These are phyloP conservation scores for Fonsecaea pedrosoi DNA, from an alignment of 2,329 filamentous ascomycete species.

Conservation along the genomic window DNA sequence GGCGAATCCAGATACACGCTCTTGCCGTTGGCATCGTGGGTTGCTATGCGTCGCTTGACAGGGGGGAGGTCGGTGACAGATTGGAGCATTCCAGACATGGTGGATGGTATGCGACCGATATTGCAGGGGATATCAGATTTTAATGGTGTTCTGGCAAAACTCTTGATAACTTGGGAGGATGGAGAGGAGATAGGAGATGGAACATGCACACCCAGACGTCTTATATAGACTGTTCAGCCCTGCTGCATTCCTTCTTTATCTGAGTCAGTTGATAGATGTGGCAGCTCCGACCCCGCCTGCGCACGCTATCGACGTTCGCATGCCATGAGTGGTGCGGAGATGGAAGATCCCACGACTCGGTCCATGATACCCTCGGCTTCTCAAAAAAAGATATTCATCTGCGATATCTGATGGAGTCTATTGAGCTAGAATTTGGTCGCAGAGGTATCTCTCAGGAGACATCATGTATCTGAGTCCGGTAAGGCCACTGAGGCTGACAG, in stretches of 20 bases:
- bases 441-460: not conserved
- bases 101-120: not conserved
- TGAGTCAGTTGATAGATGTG: slow-evolving; percentile 4
- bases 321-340: slow-evolving; percentile 1
- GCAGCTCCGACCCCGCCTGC: not conserved
- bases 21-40: slow-evolving; percentile 32
- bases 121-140: not conserved
- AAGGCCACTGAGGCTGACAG: not conserved
- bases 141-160: not conserved
- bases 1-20: slow-evolving; percentile 30
- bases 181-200: not conserved
- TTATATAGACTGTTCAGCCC: not conserved
- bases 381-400: not conserved
- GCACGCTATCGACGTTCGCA: not conserved
- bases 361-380: slow-evolving; percentile 1
- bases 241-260: not conserved
- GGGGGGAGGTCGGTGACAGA: slow-evolving; percentile 21
- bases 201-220: not conserved
- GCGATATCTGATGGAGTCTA: not conserved
- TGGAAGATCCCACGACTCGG: not conserved
- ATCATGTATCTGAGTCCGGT: not conserved
- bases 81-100: slow-evolving; percentile 22
- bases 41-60: slow-evolving; percentile 31
- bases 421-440: not conserved
- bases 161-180: not conserved